phyloP scores from a whole-genome alignment of 257 asterid genomes.

The Nicotiana attenuata region DNA sequence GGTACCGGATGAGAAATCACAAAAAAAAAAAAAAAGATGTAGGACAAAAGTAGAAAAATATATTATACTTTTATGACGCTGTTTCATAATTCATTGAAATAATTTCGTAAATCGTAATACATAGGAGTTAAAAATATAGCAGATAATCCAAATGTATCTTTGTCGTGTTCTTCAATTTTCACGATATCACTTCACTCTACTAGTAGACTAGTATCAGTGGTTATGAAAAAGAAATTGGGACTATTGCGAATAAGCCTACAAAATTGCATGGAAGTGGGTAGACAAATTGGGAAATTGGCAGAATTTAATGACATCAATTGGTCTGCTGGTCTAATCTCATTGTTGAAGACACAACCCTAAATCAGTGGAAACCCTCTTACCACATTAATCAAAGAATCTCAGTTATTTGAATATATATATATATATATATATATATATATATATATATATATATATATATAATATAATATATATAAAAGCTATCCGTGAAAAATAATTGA shows the following conservation, averaged over 20 bases:
- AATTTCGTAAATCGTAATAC: neutral
- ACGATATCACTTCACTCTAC: neutral
- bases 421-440: no score
- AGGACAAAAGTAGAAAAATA: neutral
- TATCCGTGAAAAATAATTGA: no score
- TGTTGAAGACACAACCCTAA: neutral
- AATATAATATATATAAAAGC: no score
- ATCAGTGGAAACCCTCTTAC: neutral
- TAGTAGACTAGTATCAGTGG: no score
- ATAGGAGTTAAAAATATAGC: neutral
- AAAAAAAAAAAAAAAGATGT: no score
- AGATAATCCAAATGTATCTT: neutral
- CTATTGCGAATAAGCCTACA: neutral
- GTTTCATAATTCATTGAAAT: neutral
- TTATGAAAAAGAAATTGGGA: neutral
- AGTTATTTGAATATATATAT: neutral
- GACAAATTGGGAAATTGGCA: neutral
- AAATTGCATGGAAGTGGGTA: neutral
- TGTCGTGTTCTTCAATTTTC: neutral
- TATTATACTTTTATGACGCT: neutral
- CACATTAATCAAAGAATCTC: neutral
- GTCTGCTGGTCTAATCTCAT: neutral
- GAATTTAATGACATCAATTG: neutral
- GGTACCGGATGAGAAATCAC: no score
- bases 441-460: no score